Conservation (phyloP, 2,329 filamentous ascomycete species). For the Fusarium acutatum region DNA sequence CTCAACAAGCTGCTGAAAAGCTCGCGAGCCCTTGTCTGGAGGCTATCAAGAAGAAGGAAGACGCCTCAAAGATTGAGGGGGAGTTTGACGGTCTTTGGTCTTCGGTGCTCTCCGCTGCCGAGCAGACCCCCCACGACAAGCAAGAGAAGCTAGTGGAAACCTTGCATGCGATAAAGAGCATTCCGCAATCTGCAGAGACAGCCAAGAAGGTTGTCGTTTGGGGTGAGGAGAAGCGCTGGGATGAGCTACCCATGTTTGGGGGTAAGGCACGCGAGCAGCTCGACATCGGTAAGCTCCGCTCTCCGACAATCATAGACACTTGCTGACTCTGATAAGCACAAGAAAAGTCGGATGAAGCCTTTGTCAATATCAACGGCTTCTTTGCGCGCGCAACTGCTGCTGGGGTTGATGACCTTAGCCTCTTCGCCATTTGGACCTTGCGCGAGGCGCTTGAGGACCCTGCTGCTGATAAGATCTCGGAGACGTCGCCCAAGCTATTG, state of each 20-base stretch:
- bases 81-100: conserved; percentile 24
- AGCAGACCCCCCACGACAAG: conserved; percentile 32
- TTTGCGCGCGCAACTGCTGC: conserved; percentile 24
- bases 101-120: conserved; percentile 22
- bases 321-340: conserved; percentile 1
- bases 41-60: conserved; percentile 14
- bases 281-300: conserved; percentile 15
- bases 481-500: background rate
- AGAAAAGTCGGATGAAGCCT: conserved; percentile 8
- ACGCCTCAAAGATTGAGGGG: conserved; percentile 12
- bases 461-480: background rate
- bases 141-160: conserved; percentile 35
- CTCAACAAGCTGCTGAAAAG: conserved; percentile 16
- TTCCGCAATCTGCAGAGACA: conserved; percentile 13
- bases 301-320: rapidly evolving
- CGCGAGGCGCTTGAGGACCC: conserved; percentile 32
- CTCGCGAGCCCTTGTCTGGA: conserved; percentile 9
- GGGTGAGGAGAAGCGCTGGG: conserved; percentile 27
- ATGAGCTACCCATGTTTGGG: conserved; percentile 31
- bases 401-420: conserved; percentile 16
- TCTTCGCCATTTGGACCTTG: conserved; percentile 30
- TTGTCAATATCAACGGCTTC: conserved; percentile 26
- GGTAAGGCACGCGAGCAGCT: conserved; percentile 20
- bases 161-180: conserved; percentile 25
- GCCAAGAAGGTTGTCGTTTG: conserved; percentile 25